Conservation (phyloP, 139 green algal genomes). For the Pleodorina starrii region DNA sequence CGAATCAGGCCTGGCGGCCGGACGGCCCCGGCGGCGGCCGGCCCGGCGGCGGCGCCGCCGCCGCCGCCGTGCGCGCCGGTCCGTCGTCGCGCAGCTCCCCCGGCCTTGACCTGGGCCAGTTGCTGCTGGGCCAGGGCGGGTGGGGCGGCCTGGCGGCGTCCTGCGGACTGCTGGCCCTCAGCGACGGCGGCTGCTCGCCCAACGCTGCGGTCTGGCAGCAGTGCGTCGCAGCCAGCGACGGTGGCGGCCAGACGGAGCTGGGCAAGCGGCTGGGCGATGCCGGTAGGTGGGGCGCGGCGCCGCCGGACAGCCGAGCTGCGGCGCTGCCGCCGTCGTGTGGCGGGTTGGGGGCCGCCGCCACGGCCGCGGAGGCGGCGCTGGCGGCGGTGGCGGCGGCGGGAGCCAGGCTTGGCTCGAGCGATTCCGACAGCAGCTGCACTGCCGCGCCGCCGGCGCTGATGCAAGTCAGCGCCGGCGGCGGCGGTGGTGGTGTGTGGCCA, state of each 20-base stretch:
- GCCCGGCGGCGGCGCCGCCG: not conserved
- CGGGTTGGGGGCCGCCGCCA: not conserved
- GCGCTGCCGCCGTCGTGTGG: too few species aligned
- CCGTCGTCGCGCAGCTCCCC: not conserved
- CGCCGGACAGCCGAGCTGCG: too few species aligned
- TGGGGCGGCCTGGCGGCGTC: not conserved
- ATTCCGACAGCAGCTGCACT: not conserved
- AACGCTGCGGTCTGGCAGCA: too few species aligned
- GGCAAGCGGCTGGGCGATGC: too few species aligned
- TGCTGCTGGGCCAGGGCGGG: not conserved
- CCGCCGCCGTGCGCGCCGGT: not conserved
- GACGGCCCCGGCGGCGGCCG: not conserved
- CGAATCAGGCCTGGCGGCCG: not conserved
- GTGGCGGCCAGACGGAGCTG: too few species aligned
- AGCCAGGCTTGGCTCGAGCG: not conserved
- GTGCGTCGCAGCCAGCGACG: too few species aligned
- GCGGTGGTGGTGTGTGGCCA: too few species aligned
- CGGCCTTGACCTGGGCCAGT: not conserved
- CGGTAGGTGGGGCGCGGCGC: too few species aligned
- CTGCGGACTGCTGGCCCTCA: not conserved
- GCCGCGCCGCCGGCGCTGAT: too few species aligned
- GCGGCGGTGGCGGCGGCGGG: not conserved
- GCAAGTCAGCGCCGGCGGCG: too few species aligned
- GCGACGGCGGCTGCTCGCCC: not conserved
- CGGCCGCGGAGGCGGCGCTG: not conserved